Base-by-base conservation (phyloP, 2,329 filamentous ascomycete species). In the Thermomyces lanuginosus region DNA sequence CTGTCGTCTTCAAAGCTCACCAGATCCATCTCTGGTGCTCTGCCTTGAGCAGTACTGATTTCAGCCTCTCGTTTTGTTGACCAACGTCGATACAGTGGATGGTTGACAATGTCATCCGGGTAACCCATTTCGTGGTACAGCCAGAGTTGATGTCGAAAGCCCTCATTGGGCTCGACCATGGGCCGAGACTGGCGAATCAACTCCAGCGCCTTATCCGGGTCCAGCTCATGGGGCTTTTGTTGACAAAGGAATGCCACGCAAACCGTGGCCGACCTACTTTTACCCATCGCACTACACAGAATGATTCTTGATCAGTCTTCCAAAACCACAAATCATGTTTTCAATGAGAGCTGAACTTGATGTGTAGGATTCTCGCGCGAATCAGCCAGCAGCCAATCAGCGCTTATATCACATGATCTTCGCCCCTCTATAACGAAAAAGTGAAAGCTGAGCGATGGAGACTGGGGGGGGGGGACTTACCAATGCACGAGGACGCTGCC, bases 41-140 rank as follows among this genome's bases (percentile, higher is more conserved):
- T 74, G 9, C 78, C 78, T 27, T 75, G 73, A 8, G 74, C 75
- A 19, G 82, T 60, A 40, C 72, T 76, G 32, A 72, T 54, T 43
- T 76, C 67, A 7, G 78, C 64, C 36, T 75, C 69, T 28, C 68
- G 61, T 37, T 67, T 61, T 43, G 76, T 80, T 5, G 77, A 50
- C 73, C 74, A 81, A 29, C 82, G 71, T 50, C 89, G 81, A 53
- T 95, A 98, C 8, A 66, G 56, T 1, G 81, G 76, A 24, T 83
- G 67, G 6, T 63, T 58, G 36, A 78, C 75, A 27, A 79, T 58
- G 36, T 72, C 63, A 12, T 61, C 66, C 1, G 84, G 80, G 38
- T 76, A 86, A 24, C 72, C 72, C 80, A 93, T 92, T 38, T 76
- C 61, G 60, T 82, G 77, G 63, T 86, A 98, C 28, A 95, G 61